Evolutionary conservation across 805 yeast genomes (phyloP).

Genomic region (Barnettozyma sp.): DNA sequence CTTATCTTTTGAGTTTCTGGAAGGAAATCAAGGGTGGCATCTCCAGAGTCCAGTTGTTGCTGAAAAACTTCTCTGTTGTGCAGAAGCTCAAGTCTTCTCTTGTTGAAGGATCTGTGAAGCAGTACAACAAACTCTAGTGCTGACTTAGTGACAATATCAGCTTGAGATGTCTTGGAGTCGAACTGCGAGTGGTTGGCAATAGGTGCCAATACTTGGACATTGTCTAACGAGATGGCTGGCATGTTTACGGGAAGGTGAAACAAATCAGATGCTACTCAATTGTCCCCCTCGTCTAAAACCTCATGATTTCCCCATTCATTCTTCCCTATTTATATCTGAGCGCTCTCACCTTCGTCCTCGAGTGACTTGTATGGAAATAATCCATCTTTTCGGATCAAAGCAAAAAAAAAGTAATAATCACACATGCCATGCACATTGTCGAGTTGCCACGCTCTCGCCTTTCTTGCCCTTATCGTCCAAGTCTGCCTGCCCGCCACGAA

Average conservation of each 20-base stretch:
- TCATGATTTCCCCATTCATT: not conserved
- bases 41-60: constrained; percentile 46
- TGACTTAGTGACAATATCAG: constrained; percentile 32
- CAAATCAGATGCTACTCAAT: not conserved
- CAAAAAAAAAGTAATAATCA: not conserved
- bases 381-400: constrained; percentile 3
- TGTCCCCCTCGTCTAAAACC: no score
- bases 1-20: constrained; percentile 62
- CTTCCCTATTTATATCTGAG: not conserved
- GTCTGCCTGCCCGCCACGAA: no score
- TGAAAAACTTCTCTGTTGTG: constrained; percentile 57
- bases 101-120: constrained; percentile 66
- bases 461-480: no score
- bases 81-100: constrained; percentile 48
- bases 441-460: no score
- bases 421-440: no score
- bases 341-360: not conserved
- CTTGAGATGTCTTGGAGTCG: constrained; percentile 34
- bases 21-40: constrained; percentile 42
- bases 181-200: constrained; percentile 26
- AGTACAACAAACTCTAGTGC: constrained; percentile 62
- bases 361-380: no score
- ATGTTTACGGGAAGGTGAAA: constrained; percentile 5
- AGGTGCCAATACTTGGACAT: constrained; percentile 32
- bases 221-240: constrained; percentile 24